A percentile compares a stretch with the other conserved stretches of the same genome.
Evolutionary conservation across 2,329 filamentous ascomycete species (phyloP).

Genomic region (Calonectria multiphialidica): DNA sequence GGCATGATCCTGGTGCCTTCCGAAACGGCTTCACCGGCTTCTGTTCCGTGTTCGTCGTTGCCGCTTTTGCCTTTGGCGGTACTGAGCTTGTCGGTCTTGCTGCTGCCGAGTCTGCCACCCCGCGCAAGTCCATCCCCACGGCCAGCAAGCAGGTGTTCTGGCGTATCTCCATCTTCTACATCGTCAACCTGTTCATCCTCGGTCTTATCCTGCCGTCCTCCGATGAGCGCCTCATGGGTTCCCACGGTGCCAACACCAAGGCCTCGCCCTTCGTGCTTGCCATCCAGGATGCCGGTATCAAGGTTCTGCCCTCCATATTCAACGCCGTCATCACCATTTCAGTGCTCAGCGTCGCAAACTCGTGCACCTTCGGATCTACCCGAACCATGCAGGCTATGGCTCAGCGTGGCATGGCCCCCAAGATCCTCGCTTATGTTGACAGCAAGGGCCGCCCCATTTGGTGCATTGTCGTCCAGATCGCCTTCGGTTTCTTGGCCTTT

Average conservation of each 20-base stretch:
- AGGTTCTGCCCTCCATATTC: constrained; percentile 61
- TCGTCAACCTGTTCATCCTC: constrained; percentile 59
- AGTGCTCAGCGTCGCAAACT: constrained; percentile 64
- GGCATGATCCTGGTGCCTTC: constrained; percentile 59
- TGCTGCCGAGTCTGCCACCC: constrained; percentile 74
- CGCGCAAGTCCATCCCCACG: constrained; percentile 77
- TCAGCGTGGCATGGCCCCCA: constrained; percentile 64
- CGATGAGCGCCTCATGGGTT: constrained; percentile 50
- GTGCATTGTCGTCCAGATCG: constrained; percentile 56
- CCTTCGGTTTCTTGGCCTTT: constrained; percentile 60
- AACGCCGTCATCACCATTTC: constrained; percentile 65
- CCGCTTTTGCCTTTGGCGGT: constrained; percentile 75
- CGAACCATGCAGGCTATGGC: constrained; percentile 65
- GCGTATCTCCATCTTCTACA: constrained; percentile 61
- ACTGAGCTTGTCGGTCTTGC: constrained; percentile 78
- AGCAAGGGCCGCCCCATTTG: constrained; percentile 61
- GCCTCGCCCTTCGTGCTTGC: constrained; percentile 63
- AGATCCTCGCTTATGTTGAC: constrained; percentile 64
- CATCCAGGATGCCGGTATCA: constrained; percentile 60
- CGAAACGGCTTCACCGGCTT: constrained; percentile 77
- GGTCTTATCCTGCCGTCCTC: constrained; percentile 57
- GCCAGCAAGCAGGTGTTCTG: constrained; percentile 79
- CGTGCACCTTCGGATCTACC: constrained; percentile 64
- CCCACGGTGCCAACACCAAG: constrained; percentile 22
- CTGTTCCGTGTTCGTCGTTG: constrained; percentile 75